Conservation (phyloP, 2,329 filamentous ascomycete species). For the Ophiosphaerella herpotricha region DNA sequence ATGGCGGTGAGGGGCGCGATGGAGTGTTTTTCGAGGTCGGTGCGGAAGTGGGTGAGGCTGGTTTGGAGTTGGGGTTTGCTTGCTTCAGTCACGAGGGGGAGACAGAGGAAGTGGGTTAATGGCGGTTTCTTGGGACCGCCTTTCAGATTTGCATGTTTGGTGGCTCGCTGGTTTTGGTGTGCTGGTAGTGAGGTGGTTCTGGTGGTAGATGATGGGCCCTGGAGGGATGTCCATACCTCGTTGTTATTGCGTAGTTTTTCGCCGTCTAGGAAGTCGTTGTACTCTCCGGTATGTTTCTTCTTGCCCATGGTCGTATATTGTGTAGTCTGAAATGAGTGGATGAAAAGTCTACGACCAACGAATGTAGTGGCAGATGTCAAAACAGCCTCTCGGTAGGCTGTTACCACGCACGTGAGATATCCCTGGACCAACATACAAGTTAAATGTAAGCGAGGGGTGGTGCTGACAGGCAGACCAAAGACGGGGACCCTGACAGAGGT, state of each 20-base stretch:
- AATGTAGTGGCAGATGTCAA: slow-evolving; percentile 2
- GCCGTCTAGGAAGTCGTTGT: slow-evolving; percentile 44
- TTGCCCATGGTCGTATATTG: slow-evolving; percentile 31
- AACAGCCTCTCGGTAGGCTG: neutral
- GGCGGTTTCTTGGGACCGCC: slow-evolving; percentile 46
- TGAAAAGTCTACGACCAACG: neutral
- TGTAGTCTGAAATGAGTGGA: neutral
- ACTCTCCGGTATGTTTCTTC: slow-evolving; percentile 31
- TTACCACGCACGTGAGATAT: slow-evolving; percentile 3
- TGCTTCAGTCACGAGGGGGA: slow-evolving; percentile 68
- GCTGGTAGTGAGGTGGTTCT: slow-evolving; percentile 16
- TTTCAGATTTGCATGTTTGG: slow-evolving; percentile 12
- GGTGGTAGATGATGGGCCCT: slow-evolving; percentile 10
- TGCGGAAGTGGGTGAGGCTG: slow-evolving; percentile 65
- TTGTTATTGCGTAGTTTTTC: slow-evolving; percentile 37
- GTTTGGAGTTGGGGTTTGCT: slow-evolving; percentile 69
- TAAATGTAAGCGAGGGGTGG: neutral
- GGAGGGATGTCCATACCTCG: slow-evolving; percentile 29
- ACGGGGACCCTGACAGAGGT: neutral
- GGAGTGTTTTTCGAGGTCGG: slow-evolving; percentile 47
- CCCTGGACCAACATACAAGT: slow-evolving; percentile 6
- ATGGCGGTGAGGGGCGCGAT: slow-evolving; percentile 69
- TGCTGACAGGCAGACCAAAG: neutral
- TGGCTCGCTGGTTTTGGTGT: slow-evolving; percentile 10
- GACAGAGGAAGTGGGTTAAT: slow-evolving; percentile 75